phyloP scores from a whole-genome alignment of 371 early-diverging fungal genomes.

The Mortierella sp. region DNA sequence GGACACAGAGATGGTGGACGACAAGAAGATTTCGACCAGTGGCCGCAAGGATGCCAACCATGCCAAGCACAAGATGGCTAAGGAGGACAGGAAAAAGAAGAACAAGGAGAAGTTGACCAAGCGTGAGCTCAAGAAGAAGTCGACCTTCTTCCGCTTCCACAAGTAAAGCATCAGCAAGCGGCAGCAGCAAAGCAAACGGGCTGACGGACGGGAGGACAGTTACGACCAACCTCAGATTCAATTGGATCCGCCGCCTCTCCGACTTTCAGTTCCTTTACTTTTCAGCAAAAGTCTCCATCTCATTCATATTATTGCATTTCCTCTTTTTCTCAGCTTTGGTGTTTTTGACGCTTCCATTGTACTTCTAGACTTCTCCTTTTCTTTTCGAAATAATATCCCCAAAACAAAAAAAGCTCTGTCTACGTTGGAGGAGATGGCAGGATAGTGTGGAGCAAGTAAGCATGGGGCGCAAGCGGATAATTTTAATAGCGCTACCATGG shows the following conservation, averaged over 20 bases:
- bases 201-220: neutral
- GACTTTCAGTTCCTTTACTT: neutral
- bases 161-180: conserved; percentile 27
- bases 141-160: conserved; percentile 58
- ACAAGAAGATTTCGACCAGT: conserved; percentile 55
- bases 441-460: neutral
- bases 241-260: neutral
- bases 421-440: no score
- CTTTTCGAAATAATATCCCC: conserved; percentile 3
- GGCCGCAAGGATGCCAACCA: conserved; percentile 49
- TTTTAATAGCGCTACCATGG: neutral
- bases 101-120: conserved; percentile 36
- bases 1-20: conserved; percentile 42
- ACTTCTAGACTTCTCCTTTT: conserved; percentile 9
- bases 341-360: conserved; percentile 13
- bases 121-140: conserved; percentile 54
- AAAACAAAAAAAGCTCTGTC: neutral
- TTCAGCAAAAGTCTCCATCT: neutral
- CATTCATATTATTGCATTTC: conserved; percentile 11
- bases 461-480: neutral
- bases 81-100: conserved; percentile 57
- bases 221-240: neutral
- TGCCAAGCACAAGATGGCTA: conserved; percentile 53
- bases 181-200: neutral
- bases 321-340: conserved; percentile 6